Evolutionary conservation across 495 filamentous ascomycete species (phyloP).

Genomic region (Talaromyces wortmannii): DNA sequence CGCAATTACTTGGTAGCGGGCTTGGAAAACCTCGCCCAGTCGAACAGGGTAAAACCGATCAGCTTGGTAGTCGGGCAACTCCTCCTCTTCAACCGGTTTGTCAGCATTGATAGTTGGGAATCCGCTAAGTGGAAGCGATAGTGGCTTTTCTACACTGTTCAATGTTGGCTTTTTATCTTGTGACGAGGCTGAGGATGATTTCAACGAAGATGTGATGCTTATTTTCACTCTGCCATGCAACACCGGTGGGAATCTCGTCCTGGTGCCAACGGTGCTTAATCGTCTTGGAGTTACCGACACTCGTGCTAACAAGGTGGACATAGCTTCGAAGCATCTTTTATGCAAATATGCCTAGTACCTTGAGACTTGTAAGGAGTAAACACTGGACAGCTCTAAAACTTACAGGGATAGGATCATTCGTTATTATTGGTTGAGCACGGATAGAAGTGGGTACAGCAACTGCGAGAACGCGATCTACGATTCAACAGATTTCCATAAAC

Average conservation of each 20-base stretch:
- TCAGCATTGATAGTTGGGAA: neutral
- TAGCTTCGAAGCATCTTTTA: too few species aligned
- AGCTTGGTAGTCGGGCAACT: slow-evolving; percentile 21
- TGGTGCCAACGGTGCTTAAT: neutral
- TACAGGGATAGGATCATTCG: too few species aligned
- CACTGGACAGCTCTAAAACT: too few species aligned
- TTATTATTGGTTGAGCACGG: too few species aligned
- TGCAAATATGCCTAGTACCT: too few species aligned
- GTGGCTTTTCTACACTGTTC: slow-evolving; percentile 7
- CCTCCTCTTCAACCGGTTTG: slow-evolving; percentile 26
- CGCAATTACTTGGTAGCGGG: slow-evolving; percentile 29
- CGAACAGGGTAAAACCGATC: slow-evolving; percentile 34
- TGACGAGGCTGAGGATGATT: neutral
- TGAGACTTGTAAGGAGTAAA: too few species aligned
- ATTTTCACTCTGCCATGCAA: neutral
- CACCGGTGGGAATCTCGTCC: neutral
- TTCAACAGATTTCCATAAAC: too few species aligned
- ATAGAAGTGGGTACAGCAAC: too few species aligned
- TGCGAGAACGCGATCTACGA: too few species aligned
- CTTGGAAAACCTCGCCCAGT: slow-evolving; percentile 29
- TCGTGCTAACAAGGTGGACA: neutral
- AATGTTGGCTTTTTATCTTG: neutral
- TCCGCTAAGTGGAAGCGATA: neutral
- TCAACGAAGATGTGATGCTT: neutral
- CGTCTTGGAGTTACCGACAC: neutral